These are phyloP conservation scores for Suillus occidentalis DNA, from an alignment of 768 basidiomycete genomes.

Conservation along the genomic window DNA sequence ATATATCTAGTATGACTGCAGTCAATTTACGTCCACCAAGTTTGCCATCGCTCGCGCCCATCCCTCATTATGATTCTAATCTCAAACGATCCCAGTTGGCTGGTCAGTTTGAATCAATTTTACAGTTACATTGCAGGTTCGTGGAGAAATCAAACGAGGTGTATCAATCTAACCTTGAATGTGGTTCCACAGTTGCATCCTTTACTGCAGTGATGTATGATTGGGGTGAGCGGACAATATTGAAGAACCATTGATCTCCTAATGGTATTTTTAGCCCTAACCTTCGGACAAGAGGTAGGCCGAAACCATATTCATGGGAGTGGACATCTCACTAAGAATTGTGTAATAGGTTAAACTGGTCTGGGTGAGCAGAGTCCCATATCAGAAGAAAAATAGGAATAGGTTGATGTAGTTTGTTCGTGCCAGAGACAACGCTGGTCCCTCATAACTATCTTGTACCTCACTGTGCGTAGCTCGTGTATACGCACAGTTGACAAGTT, in stretches of 20 bases:
- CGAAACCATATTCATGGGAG: neutral
- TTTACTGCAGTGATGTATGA: constrained; percentile 1
- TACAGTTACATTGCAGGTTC: neutral
- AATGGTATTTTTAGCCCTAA: neutral
- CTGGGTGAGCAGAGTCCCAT: neutral
- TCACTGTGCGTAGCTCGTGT: neutral
- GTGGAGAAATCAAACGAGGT: neutral
- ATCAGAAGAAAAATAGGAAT: neutral
- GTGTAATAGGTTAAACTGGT: neutral
- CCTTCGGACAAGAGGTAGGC: neutral
- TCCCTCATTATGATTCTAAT: neutral
- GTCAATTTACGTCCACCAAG: neutral
- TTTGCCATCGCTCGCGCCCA: neutral
- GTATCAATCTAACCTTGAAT: neutral
- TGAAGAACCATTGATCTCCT: neutral
- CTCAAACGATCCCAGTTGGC: neutral
- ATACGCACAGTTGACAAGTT: neutral
- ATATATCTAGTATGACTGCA: neutral
- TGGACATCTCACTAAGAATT: neutral
- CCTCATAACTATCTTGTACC: neutral
- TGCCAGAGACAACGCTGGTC: neutral
- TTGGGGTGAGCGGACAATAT: neutral
- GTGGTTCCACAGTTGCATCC: neutral
- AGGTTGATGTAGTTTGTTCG: neutral
- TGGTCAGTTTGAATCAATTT: neutral